Percentiles rank a stretch among this genome's conserved stretches.
Conservation (phyloP, 164 flowering plant species). For the Nelumbo lutea region DNA sequence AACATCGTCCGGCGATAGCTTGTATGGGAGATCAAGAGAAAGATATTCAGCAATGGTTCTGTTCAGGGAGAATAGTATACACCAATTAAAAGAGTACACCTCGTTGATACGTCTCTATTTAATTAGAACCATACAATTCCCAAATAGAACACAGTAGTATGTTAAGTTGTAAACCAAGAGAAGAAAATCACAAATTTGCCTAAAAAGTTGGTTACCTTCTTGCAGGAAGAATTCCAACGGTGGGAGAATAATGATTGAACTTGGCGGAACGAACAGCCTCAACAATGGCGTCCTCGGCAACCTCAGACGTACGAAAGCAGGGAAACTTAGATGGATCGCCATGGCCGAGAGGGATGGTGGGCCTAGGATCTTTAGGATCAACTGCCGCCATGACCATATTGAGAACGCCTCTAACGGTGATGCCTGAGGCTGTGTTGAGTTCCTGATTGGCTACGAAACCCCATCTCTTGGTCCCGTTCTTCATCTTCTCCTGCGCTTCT, state of each 20-base stretch:
- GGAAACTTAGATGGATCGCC: slow-evolving; percentile 43
- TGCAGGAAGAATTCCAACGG: slow-evolving; percentile 24
- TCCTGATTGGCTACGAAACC: slow-evolving; percentile 22
- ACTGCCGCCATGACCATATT: slow-evolving; percentile 14
- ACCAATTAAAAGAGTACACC: neutral
- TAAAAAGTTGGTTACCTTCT: slow-evolving; percentile 16
- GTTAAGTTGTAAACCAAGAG: too few species aligned
- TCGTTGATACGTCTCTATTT: neutral
- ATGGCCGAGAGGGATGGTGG: slow-evolving; percentile 32
- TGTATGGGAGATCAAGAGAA: slow-evolving; percentile 71
- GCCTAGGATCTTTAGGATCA: slow-evolving; percentile 16
- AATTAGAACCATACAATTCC: neutral
- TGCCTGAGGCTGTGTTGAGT: slow-evolving; percentile 12
- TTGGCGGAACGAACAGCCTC: slow-evolving; percentile 26
- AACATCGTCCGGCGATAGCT: slow-evolving; percentile 64
- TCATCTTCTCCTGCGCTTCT: neutral
- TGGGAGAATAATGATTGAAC: slow-evolving; percentile 30
- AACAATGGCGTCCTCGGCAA: slow-evolving; percentile 31
- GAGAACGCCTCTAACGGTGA: slow-evolving; percentile 25
- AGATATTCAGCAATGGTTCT: slow-evolving; percentile 83
- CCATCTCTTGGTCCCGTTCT: slow-evolving; percentile 18
- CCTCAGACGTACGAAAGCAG: slow-evolving; percentile 25
- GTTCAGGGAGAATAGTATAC: slow-evolving; percentile 10
- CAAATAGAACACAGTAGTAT: neutral
- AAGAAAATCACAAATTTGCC: neutral